Conservation (phyloP, 148 eudicot genomes). For the Rhododendron henanense region DNA sequence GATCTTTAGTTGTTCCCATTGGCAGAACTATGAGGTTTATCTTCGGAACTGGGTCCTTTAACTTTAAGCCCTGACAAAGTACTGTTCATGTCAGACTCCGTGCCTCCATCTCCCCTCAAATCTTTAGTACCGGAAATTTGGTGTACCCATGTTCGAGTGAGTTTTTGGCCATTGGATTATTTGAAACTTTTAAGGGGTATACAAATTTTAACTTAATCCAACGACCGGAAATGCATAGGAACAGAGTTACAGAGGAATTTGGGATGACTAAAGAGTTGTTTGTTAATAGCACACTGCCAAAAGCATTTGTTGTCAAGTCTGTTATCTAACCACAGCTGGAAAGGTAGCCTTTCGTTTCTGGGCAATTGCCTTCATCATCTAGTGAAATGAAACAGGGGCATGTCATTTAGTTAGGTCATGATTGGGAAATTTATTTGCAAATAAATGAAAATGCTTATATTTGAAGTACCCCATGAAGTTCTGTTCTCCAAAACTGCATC, state of each 20-base stretch:
- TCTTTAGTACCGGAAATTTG: too few species aligned
- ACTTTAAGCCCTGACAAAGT: too few species aligned
- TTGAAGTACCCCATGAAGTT: slow-evolving; percentile 7
- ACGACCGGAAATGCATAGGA: too few species aligned
- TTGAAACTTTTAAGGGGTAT: too few species aligned
- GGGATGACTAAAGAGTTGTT: slow-evolving; percentile 1
- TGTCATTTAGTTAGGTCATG: slow-evolving; percentile 21
- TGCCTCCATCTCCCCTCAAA: too few species aligned
- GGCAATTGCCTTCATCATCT: slow-evolving; percentile 14
- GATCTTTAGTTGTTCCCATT: not conserved
- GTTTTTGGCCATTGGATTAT: too few species aligned
- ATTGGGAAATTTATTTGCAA: not conserved
- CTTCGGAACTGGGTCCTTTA: too few species aligned
- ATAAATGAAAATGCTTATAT: slow-evolving; percentile 10
- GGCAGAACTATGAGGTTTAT: not conserved
- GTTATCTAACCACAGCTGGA: slow-evolving; percentile 10
- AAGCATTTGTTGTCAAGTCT: slow-evolving; percentile 10
- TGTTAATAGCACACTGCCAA: not conserved
- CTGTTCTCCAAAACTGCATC: not conserved
- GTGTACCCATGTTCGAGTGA: too few species aligned
- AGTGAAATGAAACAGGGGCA: slow-evolving; percentile 2
- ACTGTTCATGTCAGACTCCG: too few species aligned
- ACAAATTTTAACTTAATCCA: too few species aligned
- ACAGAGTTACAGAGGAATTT: too few species aligned
- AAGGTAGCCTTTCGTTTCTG: slow-evolving; percentile 20